These are phyloP conservation scores for Tolypocladium ophioglossoides DNA, from an alignment of 2,329 filamentous ascomycete species.

Conservation along the genomic window DNA sequence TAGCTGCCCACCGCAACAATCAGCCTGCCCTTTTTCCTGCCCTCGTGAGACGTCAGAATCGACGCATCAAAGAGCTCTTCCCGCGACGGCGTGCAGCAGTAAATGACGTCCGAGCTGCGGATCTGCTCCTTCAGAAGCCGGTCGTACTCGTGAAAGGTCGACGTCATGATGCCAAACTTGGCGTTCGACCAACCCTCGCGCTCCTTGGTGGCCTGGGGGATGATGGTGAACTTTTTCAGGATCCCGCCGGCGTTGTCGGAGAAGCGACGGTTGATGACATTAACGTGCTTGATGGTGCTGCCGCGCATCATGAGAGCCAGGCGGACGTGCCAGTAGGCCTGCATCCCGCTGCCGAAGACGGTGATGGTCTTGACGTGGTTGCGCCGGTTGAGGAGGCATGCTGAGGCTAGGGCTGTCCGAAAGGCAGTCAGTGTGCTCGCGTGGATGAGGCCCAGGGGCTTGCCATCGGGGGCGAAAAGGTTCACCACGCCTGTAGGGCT, in stretches of 20 bases:
- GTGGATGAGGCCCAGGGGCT: slow-evolving; percentile 57
- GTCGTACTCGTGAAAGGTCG: slow-evolving; percentile 56
- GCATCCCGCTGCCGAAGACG: slow-evolving; percentile 79
- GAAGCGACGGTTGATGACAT: slow-evolving; percentile 72
- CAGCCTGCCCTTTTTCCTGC: slow-evolving; percentile 58
- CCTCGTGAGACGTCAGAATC: slow-evolving; percentile 63
- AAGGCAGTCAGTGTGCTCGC: slow-evolving; percentile 70
- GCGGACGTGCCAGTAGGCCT: slow-evolving; percentile 91
- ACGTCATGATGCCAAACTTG: slow-evolving; percentile 60
- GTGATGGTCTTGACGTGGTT: slow-evolving; percentile 62
- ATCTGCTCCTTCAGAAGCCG: slow-evolving; percentile 62
- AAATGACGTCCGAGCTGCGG: slow-evolving; percentile 66
- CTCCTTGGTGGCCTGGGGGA: slow-evolving; percentile 32
- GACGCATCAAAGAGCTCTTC: slow-evolving; percentile 63
- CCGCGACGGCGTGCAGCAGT: slow-evolving; percentile 74
- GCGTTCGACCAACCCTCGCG: slow-evolving; percentile 53
- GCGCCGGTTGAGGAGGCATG: slow-evolving; percentile 55
- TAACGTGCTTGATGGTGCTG: slow-evolving; percentile 62
- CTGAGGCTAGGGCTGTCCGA: slow-evolving; percentile 63
- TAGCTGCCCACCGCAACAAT: slow-evolving; percentile 64
- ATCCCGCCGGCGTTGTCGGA: slow-evolving; percentile 43
- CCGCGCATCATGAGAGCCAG: slow-evolving; percentile 67
- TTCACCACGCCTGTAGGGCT: slow-evolving; percentile 57
- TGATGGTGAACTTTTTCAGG: slow-evolving; percentile 35
- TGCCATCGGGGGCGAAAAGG: slow-evolving; percentile 52